These are phyloP conservation scores for Paraphaeosphaeria minitans DNA, from an alignment of 2,329 filamentous ascomycete genomes.

Conservation along the genomic window DNA sequence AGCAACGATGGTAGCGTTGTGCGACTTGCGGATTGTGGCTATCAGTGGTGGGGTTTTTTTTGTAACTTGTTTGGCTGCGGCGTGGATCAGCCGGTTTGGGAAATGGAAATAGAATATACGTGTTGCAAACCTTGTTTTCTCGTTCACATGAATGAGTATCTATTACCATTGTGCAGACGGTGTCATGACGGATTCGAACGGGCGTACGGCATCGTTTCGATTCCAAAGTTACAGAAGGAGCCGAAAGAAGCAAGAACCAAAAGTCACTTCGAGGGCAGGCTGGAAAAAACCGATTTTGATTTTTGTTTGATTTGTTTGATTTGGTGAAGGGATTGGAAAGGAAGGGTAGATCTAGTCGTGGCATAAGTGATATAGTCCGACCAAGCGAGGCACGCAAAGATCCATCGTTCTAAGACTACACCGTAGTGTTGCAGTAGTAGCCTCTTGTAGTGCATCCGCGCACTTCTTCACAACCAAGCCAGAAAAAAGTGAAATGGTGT, in stretches of 20 bases:
- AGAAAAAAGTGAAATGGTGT: background rate
- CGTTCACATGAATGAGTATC: no score
- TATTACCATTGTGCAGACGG: no score
- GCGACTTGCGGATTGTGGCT: background rate
- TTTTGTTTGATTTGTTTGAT: no score
- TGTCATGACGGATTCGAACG: background rate
- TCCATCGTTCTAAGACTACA: background rate
- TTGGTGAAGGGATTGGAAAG: no score
- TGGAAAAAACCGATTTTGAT: no score
- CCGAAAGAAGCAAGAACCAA: no score
- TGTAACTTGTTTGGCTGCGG: conserved; percentile 1
- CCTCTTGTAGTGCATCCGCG: background rate
- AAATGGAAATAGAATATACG: background rate
- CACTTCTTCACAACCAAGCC: background rate
- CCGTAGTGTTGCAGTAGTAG: background rate
- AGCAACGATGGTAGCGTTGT: background rate
- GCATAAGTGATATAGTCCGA: no score
- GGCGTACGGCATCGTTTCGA: no score
- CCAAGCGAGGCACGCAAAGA: no score
- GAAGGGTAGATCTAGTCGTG: no score
- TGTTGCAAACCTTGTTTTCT: background rate
- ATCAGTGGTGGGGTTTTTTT: conserved; percentile 1
- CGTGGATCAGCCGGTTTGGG: conserved; percentile 4
- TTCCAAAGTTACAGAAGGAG: no score
- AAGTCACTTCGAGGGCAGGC: no score